Evolutionary conservation across 176 grass and related monocot species (phyloP).

Genomic region (Bothriochloa decipiens): DNA sequence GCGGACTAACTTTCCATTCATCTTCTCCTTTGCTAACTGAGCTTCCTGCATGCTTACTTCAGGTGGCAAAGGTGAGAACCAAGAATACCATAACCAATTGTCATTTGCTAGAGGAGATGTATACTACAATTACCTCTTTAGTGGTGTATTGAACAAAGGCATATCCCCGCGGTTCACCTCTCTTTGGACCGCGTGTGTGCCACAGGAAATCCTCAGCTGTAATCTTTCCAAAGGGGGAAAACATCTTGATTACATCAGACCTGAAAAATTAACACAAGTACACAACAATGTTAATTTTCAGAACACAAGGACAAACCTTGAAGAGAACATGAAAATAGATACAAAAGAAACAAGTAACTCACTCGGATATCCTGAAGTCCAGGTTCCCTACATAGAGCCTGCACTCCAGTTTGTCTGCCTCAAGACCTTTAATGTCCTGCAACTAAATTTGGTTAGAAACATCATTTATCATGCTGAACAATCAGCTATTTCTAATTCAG

Average conservation of each 20-base stretch:
- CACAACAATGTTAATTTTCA: slow-evolving; percentile 3
- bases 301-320: neutral
- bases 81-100: slow-evolving; percentile 19
- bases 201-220: slow-evolving; percentile 76
- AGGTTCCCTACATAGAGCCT: slow-evolving; percentile 86
- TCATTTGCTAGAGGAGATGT: slow-evolving; percentile 20
- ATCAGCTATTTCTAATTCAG: slow-evolving; percentile 15
- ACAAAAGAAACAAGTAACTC: slow-evolving; percentile 21
- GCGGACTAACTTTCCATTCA: slow-evolving; percentile 75
- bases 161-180: slow-evolving; percentile 85
- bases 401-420: slow-evolving; percentile 55
- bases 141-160: slow-evolving; percentile 90
- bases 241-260: slow-evolving; percentile 86
- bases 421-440: slow-evolving; percentile 57
- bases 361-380: slow-evolving; percentile 90
- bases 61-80: slow-evolving; percentile 70
- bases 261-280: slow-evolving; percentile 49
- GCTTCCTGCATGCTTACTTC: slow-evolving; percentile 98
- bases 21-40: slow-evolving; percentile 81
- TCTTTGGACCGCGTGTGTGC: slow-evolving; percentile 83
- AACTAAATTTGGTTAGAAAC: slow-evolving; percentile 34
- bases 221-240: slow-evolving; percentile 85
- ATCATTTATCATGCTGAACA: neutral
- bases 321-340: slow-evolving; percentile 8
- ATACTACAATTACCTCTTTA: slow-evolving; percentile 77